Evolutionary conservation across 2,329 filamentous ascomycete species (phyloP).

Genomic region (Botrytis squamosa): DNA sequence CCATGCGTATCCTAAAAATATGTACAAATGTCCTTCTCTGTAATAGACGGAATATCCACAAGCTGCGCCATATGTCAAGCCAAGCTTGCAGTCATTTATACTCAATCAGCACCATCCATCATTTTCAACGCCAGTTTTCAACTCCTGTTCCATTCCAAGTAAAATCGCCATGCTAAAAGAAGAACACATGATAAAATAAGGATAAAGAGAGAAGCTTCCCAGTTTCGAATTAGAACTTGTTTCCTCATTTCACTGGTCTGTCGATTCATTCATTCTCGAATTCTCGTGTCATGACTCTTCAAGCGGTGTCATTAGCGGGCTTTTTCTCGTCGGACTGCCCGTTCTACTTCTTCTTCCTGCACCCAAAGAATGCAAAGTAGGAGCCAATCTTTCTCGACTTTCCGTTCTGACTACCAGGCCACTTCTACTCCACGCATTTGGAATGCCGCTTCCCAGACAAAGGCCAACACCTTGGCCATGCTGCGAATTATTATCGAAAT

Average conservation of each 20-base stretch:
- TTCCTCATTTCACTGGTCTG: not conserved
- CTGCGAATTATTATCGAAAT: constrained; percentile 32
- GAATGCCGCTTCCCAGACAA: constrained; percentile 26
- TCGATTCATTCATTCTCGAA: not conserved
- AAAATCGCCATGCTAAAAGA: constrained; percentile 19
- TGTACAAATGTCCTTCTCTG: not conserved
- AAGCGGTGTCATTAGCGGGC: constrained; percentile 53
- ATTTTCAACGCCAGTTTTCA: not conserved
- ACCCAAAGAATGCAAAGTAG: constrained; percentile 53
- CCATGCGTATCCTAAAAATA: not conserved
- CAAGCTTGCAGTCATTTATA: not conserved
- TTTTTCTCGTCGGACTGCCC: constrained; percentile 53
- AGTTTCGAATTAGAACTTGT: not conserved
- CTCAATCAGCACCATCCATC: not conserved
- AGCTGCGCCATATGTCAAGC: not conserved
- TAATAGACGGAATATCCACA: not conserved
- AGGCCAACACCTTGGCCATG: constrained; percentile 33
- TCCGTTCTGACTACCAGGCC: constrained; percentile 81
- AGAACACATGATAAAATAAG: not conserved
- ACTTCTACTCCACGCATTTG: constrained; percentile 57
- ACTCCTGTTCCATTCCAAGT: constrained; percentile 5
- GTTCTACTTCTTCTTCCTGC: constrained; percentile 51
- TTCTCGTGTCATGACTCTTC: constrained; percentile 39
- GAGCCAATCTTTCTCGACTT: constrained; percentile 73
- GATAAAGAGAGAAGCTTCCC: not conserved